Conservation (phyloP, 768 basidiomycete genomes). For the Boletus huronensis region DNA sequence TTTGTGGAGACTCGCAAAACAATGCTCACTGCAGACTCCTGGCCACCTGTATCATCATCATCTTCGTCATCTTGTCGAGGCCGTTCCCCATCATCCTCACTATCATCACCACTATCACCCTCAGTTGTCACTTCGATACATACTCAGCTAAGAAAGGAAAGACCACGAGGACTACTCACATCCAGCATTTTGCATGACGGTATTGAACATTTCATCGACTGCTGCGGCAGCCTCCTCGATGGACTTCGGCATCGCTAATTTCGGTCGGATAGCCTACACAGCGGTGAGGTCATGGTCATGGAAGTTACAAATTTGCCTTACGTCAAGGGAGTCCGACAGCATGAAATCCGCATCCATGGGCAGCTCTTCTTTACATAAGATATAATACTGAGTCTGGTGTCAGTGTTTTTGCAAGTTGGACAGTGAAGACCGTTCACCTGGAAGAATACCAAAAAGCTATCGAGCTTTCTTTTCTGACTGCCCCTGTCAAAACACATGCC, state of each 20-base stretch:
- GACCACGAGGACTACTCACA: constrained; percentile 34
- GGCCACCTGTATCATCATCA: constrained; percentile 49
- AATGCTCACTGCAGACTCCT: constrained; percentile 52
- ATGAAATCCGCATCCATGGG: constrained; percentile 99
- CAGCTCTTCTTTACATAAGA: constrained; percentile 82
- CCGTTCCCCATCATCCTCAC: constrained; percentile 43
- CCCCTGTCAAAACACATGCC: constrained; percentile 98
- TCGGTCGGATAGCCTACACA: constrained; percentile 79
- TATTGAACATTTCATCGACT: constrained; percentile 86
- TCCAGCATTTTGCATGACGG: constrained; percentile 57
- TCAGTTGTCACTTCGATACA: constrained; percentile 31
- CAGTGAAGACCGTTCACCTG: constrained; percentile 52
- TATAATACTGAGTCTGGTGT: constrained; percentile 58
- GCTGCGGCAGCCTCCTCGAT: constrained; percentile 83
- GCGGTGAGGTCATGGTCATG: not conserved
- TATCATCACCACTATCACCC: constrained; percentile 49
- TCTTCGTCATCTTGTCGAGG: constrained; percentile 57
- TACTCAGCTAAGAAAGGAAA: constrained; percentile 14
- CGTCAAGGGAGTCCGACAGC: constrained; percentile 91
- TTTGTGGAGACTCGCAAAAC: not conserved
- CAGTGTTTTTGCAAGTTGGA: constrained; percentile 1
- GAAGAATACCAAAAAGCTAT: constrained; percentile 90
- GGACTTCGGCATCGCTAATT: constrained; percentile 62
- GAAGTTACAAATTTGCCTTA: constrained; percentile 29
- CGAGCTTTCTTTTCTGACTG: constrained; percentile 86